Conservation (phyloP, 2,329 filamentous ascomycete genomes). For the Trichoderma simmonsii region DNA sequence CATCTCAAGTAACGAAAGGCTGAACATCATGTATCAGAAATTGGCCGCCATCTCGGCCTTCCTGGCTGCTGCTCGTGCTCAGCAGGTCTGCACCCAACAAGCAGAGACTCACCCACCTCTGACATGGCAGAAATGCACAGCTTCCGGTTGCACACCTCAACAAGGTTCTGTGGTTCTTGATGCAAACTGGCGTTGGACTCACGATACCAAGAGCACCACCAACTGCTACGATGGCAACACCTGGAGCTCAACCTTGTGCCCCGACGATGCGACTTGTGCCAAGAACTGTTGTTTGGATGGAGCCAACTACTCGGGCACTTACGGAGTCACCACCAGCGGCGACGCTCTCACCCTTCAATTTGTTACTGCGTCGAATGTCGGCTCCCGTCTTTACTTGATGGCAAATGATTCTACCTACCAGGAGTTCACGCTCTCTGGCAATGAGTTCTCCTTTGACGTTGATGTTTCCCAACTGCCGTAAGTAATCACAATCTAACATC, state of each 20-base stretch:
- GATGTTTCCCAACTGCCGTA: constrained; percentile 51
- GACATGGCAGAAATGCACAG: constrained; percentile 52
- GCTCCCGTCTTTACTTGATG: constrained; percentile 63
- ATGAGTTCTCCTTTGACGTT: constrained; percentile 71
- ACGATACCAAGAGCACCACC: constrained; percentile 42
- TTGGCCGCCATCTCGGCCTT: constrained; percentile 22
- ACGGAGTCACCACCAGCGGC: constrained; percentile 52
- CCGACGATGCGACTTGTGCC: constrained; percentile 43
- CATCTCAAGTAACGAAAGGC: neutral
- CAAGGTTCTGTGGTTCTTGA: constrained; percentile 54
- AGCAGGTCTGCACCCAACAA: constrained; percentile 48
- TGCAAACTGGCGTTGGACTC: constrained; percentile 61
- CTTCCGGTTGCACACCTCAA: constrained; percentile 49
- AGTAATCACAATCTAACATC: neutral
- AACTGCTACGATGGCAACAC: constrained; percentile 58
- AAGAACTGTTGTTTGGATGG: constrained; percentile 52
- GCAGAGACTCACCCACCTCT: constrained; percentile 52
- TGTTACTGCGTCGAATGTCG: constrained; percentile 53
- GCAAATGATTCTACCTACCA: constrained; percentile 60
- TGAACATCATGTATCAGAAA: constrained; percentile 15
- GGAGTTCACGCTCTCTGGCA: constrained; percentile 61
- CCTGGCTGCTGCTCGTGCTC: constrained; percentile 36
- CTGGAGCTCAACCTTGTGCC: constrained; percentile 43
- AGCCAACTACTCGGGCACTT: constrained; percentile 50
- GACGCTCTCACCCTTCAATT: constrained; percentile 54